Evolutionary conservation across 1,284 basidiomycete species (phyloP), one percentile per base, ranked within the genome.

Genomic region (Vanrija sp.): DNA sequence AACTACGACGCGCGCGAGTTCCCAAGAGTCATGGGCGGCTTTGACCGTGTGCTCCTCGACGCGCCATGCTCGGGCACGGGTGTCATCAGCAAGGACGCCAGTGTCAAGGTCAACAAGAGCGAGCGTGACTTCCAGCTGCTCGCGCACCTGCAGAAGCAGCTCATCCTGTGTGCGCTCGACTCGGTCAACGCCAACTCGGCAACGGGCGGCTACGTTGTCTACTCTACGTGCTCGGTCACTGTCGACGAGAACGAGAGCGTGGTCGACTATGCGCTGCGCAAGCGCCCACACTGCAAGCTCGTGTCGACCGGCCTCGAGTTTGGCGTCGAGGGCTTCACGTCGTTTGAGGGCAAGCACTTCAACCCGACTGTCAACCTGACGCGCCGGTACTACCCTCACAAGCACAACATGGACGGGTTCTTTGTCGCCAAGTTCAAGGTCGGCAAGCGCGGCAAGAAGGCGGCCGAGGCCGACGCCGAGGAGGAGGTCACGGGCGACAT

Each of bases 11-110:
- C 94, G 5, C 82, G 96, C 57, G 89, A 98, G 76, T 99, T 98
- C 79, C 96, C 96, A n/a, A 97, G 95, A 75, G 94, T 99, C 44
- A 93, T 99, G 79, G 96, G 95, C 21, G 96, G 96, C 1, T 99
- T 99, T 66, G 95, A 99, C 73, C 83, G 96, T 19, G 93, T 98
- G 38, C 78, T 99, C 58, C 80, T 99, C 54, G 96, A 99, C 76
- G 95, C 96, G 43, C 96, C 96, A 26, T 99, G 96, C 76, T 93
- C 89, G 66, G 96, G 96, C 18, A 98, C 96, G 1, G 96, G 96
- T 62, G 95, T 99, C 55, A 97, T 99, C 67, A 89, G 88, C 79
- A 99, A 99, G 78, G 96, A 99, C 74, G 84, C 89, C 26, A 91
- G 90, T 71, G 96, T 99, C 63, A 99, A 99, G 79, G 83, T 92